These are phyloP conservation scores for Sclerotiophoma versabilis DNA, from an alignment of 2,329 filamentous ascomycete species.

Conservation along the genomic window DNA sequence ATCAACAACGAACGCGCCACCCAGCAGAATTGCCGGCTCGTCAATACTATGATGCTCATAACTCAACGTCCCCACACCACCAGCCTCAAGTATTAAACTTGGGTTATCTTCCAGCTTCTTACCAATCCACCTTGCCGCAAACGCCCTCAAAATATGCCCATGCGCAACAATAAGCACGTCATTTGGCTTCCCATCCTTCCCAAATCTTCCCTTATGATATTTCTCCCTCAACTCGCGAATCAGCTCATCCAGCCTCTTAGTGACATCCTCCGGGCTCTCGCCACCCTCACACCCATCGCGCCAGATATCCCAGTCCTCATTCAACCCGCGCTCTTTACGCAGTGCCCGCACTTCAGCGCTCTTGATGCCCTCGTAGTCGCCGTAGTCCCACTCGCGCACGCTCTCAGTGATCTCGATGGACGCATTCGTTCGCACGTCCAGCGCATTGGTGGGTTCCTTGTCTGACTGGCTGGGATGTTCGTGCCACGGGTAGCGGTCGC, in stretches of 20 bases:
- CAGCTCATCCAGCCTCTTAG: constrained; percentile 73
- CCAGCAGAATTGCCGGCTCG: constrained; percentile 60
- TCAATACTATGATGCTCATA: constrained; percentile 59
- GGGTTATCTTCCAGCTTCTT: constrained; percentile 77
- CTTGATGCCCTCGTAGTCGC: constrained; percentile 66
- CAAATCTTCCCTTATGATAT: constrained; percentile 57
- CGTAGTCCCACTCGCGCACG: constrained; percentile 69
- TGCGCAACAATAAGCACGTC: constrained; percentile 86
- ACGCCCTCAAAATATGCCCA: constrained; percentile 85
- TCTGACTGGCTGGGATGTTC: background rate
- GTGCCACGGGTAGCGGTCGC: constrained; percentile 75
- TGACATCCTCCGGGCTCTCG: constrained; percentile 79
- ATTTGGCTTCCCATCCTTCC: constrained; percentile 54
- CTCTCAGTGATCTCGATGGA: constrained; percentile 59
- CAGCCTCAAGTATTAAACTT: constrained; percentile 78
- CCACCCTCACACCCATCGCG: constrained; percentile 82
- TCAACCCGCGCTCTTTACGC: constrained; percentile 59
- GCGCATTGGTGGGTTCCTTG: background rate
- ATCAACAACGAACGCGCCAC: constrained; percentile 60
- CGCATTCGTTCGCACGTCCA: constrained; percentile 48
- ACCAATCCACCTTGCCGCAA: constrained; percentile 85
- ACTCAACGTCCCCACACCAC: constrained; percentile 60
- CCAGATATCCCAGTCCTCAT: constrained; percentile 82
- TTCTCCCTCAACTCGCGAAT: constrained; percentile 74
- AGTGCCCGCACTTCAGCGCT: constrained; percentile 58